Percentiles rank a stretch among this genome's conserved stretches.
phyloP scores from a whole-genome alignment of 768 basidiomycete species.

The Trametopsis cervina region DNA sequence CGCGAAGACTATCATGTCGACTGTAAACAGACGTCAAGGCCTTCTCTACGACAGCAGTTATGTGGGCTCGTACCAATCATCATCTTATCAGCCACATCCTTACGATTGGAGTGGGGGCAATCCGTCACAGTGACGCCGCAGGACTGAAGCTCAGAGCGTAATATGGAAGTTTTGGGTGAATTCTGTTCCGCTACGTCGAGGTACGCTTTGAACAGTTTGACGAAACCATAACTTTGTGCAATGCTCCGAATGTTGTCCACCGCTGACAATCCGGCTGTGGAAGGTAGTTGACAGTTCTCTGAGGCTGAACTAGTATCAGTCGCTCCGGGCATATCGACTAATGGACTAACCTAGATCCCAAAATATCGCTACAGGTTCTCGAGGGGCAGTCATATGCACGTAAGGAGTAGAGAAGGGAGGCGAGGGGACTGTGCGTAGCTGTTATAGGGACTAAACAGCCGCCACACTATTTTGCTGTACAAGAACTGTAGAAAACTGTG shows the following conservation, averaged over 20 bases:
- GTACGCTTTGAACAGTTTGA: constrained; percentile 47
- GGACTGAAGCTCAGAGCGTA: constrained; percentile 37
- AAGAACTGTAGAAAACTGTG: neutral
- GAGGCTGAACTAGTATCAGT: neutral
- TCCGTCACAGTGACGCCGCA: constrained; percentile 38
- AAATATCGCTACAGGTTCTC: constrained; percentile 31
- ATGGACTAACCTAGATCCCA: constrained; percentile 34
- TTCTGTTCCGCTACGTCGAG: constrained; percentile 36
- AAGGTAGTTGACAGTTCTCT: constrained; percentile 31
- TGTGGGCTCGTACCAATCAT: constrained; percentile 34
- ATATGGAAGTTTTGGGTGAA: constrained; percentile 25
- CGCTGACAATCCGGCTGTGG: constrained; percentile 33
- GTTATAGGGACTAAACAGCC: neutral
- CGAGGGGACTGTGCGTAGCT: neutral
- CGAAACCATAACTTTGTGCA: constrained; percentile 37
- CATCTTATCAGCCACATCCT: constrained; percentile 38
- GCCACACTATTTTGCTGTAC: neutral
- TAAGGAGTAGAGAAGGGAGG: neutral
- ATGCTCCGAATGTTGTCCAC: constrained; percentile 36
- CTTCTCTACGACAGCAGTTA: too few species aligned
- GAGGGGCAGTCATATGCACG: neutral
- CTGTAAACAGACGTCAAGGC: too few species aligned
- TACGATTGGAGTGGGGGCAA: constrained; percentile 19
- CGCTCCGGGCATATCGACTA: neutral
- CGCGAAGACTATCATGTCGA: constrained; percentile 59